Conservation (phyloP, 805 yeast genomes). For the Yarrowia sp. region DNA sequence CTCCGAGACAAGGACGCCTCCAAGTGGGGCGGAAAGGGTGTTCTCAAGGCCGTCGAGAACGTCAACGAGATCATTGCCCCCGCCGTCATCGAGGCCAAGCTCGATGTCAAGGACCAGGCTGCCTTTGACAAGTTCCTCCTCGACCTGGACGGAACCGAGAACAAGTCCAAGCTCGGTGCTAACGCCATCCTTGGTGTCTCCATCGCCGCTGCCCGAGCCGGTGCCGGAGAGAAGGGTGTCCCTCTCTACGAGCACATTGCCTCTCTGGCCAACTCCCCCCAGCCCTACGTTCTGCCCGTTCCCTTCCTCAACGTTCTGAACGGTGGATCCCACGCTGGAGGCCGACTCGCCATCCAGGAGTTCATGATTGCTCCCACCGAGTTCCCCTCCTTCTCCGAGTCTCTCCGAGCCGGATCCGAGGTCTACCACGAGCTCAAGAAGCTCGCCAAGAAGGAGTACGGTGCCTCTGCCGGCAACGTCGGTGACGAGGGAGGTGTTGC, state of each 20-base stretch:
- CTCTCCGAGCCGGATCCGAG: conserved; percentile 94
- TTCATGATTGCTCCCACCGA: conserved; percentile 97
- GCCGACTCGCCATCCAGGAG: conserved; percentile 98
- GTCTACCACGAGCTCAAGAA: conserved; percentile 96
- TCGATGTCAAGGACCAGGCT: conserved; percentile 83
- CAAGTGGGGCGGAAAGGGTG: conserved; percentile 99
- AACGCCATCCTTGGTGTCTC: conserved; percentile 98
- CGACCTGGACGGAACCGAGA: conserved; percentile 91
- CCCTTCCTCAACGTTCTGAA: conserved; percentile 97
- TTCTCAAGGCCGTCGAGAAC: conserved; percentile 90
- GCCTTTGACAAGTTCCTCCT: conserved; percentile 82
- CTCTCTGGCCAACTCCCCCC: conserved; percentile 69
- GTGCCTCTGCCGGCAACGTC: conserved; percentile 98
- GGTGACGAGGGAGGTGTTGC: conserved; percentile 99
- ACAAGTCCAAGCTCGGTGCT: conserved; percentile 97
- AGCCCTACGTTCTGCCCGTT: conserved; percentile 93
- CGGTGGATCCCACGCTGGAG: conserved; percentile 99
- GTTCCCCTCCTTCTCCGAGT: conserved; percentile 89
- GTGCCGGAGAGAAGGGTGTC: conserved; percentile 91
- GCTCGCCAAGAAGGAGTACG: conserved; percentile 90
- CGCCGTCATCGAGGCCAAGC: conserved; percentile 73
- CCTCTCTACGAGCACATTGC: conserved; percentile 93
- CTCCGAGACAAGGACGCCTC: conserved; percentile 97
- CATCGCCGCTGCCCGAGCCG: conserved; percentile 95
- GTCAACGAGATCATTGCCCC: conserved; percentile 95